These are phyloP conservation scores for Claviceps sp. DNA, from an alignment of 2,329 filamentous ascomycete species.

Conservation along the genomic window DNA sequence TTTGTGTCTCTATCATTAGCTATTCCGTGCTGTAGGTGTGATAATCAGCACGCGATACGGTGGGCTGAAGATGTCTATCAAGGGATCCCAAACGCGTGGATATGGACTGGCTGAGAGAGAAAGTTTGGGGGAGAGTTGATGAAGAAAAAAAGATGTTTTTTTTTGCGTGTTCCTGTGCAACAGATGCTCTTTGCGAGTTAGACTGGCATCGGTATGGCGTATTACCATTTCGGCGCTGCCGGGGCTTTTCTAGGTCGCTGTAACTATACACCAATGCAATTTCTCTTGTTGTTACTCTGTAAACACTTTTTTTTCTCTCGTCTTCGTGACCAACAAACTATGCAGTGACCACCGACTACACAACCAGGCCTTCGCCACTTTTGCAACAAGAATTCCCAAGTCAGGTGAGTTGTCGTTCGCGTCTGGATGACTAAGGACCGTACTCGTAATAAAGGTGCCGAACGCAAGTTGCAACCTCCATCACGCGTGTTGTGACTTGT, in stretches of 20 bases:
- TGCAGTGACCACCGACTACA: too few species aligned
- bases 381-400: neutral
- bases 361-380: too few species aligned
- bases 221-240: constrained; percentile 30
- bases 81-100: constrained; percentile 30
- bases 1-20: constrained; percentile 29
- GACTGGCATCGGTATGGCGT: constrained; percentile 37
- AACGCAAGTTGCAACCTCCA: neutral
- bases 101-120: constrained; percentile 33
- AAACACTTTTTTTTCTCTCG: neutral
- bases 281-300: constrained; percentile 26
- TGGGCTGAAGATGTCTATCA: constrained; percentile 24
- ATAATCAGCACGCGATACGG: constrained; percentile 17
- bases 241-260: constrained; percentile 40
- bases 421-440: constrained; percentile 5
- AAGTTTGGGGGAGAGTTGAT: constrained; percentile 20
- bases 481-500: neutral
- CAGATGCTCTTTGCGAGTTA: constrained; percentile 31
- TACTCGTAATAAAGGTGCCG: neutral
- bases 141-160: constrained; percentile 20
- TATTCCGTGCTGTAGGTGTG: constrained; percentile 17
- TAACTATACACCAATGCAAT: constrained; percentile 51
- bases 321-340: neutral
- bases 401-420: neutral
- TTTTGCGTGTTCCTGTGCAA: constrained; percentile 21